These are phyloP conservation scores for Angomonas ambiguus DNA, from an alignment of 208 protist species.

Conservation along the genomic window DNA sequence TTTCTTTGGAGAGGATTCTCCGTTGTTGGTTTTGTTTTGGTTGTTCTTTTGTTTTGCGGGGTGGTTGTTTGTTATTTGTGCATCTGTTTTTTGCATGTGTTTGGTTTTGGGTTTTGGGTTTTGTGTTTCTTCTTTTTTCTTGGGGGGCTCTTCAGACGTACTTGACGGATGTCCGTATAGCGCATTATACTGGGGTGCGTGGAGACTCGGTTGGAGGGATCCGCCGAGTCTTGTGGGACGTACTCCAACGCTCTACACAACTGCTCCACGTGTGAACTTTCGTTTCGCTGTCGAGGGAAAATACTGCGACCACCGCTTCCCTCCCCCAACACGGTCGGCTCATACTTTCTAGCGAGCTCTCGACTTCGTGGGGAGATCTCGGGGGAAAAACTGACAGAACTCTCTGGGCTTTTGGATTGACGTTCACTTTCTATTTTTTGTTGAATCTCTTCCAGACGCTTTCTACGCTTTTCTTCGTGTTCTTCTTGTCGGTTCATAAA, in stretches of 20 bases:
- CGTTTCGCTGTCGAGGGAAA: not conserved
- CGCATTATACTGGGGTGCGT: no score
- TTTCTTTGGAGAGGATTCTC: conserved; percentile 2
- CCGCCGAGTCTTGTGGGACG: not conserved
- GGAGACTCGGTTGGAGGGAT: no score
- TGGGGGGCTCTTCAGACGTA: not conserved
- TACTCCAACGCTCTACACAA: not conserved
- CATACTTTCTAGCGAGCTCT: not conserved
- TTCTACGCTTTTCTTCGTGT: not conserved
- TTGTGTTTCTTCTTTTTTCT: not conserved
- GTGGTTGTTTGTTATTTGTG: not conserved
- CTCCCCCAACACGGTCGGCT: not conserved
- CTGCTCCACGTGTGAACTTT: not conserved
- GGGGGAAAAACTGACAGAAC: not conserved
- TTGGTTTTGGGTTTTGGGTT: not conserved
- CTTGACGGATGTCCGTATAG: not conserved
- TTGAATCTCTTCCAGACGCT: not conserved
- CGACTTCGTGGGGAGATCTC: not conserved
- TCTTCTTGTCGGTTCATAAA: not conserved
- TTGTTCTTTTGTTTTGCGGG: not conserved
- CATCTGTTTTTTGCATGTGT: not conserved
- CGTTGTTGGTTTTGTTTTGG: not conserved
- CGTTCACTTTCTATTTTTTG: not conserved
- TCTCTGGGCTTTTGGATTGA: not conserved
- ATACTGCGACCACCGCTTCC: not conserved